A percentile compares a stretch with the other conserved stretches of the same genome.
Evolutionary conservation across 2,329 filamentous ascomycete species (phyloP).

Genomic region (Cordyceps pruinosa): DNA sequence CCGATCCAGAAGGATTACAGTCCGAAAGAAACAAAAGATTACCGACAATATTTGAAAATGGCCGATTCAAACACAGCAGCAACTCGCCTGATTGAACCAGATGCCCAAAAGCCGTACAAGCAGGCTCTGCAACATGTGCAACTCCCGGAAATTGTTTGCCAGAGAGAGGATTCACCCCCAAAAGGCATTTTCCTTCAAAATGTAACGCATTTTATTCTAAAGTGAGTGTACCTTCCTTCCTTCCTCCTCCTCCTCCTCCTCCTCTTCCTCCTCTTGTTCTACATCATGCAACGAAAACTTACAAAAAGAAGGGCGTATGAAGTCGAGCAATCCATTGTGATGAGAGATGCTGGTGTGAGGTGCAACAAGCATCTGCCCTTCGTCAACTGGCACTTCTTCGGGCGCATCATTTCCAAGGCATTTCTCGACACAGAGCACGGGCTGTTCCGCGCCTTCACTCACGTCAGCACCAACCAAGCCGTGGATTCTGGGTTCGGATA

Average conservation of each 20-base stretch:
- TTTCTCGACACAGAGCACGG: neutral
- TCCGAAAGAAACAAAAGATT: no score
- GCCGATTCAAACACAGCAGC: no score
- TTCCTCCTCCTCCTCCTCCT: no score
- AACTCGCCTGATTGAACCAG: no score
- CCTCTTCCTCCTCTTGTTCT: neutral
- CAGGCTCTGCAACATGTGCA: no score
- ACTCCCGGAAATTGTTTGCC: no score
- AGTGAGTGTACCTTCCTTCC: neutral
- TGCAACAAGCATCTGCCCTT: neutral
- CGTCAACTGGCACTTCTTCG: neutral
- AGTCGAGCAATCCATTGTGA: neutral
- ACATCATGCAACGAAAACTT: neutral
- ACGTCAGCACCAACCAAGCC: neutral
- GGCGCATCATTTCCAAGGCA: neutral
- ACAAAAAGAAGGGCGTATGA: neutral
- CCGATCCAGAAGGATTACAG: no score
- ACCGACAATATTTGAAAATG: no score
- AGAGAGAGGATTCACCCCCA: no score
- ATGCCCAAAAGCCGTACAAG: no score
- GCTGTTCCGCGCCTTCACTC: neutral
- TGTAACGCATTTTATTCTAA: neutral
- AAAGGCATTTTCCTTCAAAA: no score
- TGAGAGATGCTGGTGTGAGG: neutral
- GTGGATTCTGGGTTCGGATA: no score